These are phyloP conservation scores for Camelina sativa DNA, from an alignment of 345 rosid species.

Conservation along the genomic window DNA sequence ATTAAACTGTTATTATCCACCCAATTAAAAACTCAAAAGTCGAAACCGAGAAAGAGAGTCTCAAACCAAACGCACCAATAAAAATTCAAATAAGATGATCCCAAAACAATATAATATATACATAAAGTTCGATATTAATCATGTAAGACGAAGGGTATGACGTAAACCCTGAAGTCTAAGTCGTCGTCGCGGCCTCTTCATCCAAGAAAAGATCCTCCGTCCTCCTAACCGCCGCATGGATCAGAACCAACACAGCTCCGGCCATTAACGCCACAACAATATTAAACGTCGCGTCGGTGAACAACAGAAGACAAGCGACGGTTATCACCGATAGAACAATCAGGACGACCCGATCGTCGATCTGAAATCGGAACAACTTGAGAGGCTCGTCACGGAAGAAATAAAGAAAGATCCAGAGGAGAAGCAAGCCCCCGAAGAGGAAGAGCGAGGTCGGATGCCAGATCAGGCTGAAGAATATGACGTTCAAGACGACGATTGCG, in stretches of 20 bases:
- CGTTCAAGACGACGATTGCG: conserved; percentile 54
- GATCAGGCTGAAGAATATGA: conserved; percentile 67
- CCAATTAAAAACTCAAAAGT: too few species aligned
- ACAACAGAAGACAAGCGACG: conserved; percentile 52
- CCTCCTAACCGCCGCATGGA: conserved; percentile 72
- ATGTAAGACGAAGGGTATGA: conserved; percentile 31
- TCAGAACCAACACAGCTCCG: conserved; percentile 58
- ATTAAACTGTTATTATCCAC: background rate
- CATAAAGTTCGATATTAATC: conserved; percentile 2
- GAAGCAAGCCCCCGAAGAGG: conserved; percentile 61
- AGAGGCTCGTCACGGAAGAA: conserved; percentile 81
- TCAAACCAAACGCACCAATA: conserved; percentile 30
- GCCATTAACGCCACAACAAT: conserved; percentile 56
- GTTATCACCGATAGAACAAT: conserved; percentile 56
- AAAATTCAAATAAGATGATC: conserved; percentile 1
- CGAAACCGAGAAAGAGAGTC: background rate
- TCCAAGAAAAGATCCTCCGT: conserved; percentile 66
- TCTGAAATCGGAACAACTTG: conserved; percentile 50
- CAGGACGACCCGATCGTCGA: conserved; percentile 62
- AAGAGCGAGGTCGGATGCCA: conserved; percentile 80
- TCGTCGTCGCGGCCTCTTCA: conserved; percentile 53
- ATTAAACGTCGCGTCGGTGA: conserved; percentile 63
- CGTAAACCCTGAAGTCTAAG: conserved; percentile 34
- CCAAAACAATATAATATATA: background rate
- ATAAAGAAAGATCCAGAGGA: conserved; percentile 71